Conservation (phyloP, 257 asterid genomes). For the Solanum habrochaites region DNA sequence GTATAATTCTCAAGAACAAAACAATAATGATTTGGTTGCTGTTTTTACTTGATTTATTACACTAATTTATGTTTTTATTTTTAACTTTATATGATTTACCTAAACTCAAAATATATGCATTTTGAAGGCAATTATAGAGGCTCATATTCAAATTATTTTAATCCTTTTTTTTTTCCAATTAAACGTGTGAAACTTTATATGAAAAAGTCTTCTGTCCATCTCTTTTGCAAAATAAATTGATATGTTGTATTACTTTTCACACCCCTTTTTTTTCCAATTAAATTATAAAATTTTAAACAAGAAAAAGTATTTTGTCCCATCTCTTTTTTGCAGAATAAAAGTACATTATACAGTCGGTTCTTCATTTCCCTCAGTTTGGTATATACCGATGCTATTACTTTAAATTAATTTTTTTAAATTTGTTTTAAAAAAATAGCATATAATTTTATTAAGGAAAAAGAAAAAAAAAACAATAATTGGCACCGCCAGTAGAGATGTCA, state of each 20-base stretch:
- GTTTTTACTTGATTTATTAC: too few species aligned
- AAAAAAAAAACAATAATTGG: background rate
- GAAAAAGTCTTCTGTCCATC: background rate
- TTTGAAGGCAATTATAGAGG: background rate
- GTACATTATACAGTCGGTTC: background rate
- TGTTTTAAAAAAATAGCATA: too few species aligned
- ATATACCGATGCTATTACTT: background rate
- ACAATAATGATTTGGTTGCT: too few species aligned
- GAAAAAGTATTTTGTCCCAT: background rate
- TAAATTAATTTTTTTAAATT: background rate
- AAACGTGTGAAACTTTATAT: background rate
- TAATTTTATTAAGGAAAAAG: background rate
- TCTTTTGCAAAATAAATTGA: background rate
- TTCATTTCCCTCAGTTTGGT: background rate
- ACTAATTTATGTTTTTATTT: too few species aligned
- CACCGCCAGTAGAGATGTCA: background rate
- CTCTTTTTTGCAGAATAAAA: background rate
- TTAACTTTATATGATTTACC: too few species aligned
- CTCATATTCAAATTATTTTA: background rate
- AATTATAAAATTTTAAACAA: background rate
- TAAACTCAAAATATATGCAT: too few species aligned
- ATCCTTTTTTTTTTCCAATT: background rate
- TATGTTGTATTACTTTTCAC: background rate
- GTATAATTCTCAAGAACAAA: too few species aligned
- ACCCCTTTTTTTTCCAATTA: background rate